Base-by-base conservation (phyloP, 2,329 filamentous ascomycete species). In the Claviceps sp. region DNA sequence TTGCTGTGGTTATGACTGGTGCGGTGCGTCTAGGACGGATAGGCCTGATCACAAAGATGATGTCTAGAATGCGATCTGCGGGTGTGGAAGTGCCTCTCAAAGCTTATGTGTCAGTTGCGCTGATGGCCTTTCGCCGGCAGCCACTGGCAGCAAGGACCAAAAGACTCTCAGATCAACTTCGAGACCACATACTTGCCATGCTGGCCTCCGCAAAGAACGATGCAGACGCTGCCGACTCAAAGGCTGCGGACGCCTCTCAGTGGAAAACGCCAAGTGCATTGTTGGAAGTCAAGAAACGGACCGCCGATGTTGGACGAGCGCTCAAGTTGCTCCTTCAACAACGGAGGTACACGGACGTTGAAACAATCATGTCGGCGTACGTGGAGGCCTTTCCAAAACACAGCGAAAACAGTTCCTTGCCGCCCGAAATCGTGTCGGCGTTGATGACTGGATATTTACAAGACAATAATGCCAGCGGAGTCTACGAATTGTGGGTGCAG, bases 391-490 rank as follows among this genome's bases (percentile, higher is more conserved):
- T 73, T 30, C 67, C 68, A 0, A 55, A 67, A 17, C 59, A 62
- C 38, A 57, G 65, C 44, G 54, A 55, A 45, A 52, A 61, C 14
- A 62, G 68, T 10, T 55, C 65, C 1, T 67, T 77, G 16, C 78
- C 82, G 0, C 66, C 80, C 2, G 64, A 70, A 16, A 67, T 90
- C 51, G 67, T 87, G 22, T 73, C 74, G 48, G 75, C 82, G 8
- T 66, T 91, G 53, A 90, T 95, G 84, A 70, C 75, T 22, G 74
- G 80, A 0, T 77, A 86, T 60, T 69, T 80, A 44, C 70, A 73
- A 50, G 76, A 82, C 17, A 67, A 72, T 41, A 73, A 82, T 22
- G 76, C 80, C 57, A 70, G 76, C 5, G 73, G 78, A 50, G 81
- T 91, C 19, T 75, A 80, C 56, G 66, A 75, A 46, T 81, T 79